Base-by-base conservation (phyloP, 495 filamentous ascomycete species). In the Hapsidospora chrysogenum region DNA sequence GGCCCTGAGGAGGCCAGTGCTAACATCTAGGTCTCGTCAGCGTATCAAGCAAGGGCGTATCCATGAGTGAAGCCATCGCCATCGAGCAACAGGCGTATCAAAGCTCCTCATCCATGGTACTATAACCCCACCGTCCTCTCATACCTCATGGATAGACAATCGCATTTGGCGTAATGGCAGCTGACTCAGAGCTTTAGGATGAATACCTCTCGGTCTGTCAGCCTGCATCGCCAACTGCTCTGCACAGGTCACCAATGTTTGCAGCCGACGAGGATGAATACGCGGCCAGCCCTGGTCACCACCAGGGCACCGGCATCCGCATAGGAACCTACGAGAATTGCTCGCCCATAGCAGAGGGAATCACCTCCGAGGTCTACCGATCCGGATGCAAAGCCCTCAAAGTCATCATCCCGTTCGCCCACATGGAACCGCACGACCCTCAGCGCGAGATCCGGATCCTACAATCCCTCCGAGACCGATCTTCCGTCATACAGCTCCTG, bases 301-400 rank as follows among this genome's bases (percentile, higher is more conserved):
- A n/a, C n/a, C n/a, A n/a, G n/a, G n/a, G n/a, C n/a, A n/a, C n/a
- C 4, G 62, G 68, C n/a, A 63, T 72, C 33, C 48, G 50, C 7
- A 77, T 95, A 45, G 89, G 89, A 5, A 55, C 53, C 20, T 93
- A 87, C 50, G 49, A 46, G 17, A 62, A 74, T 30, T 92, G 82
- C 47, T 60, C 70, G 17, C 76, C 80, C 51, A 55, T 81, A 44
- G 68, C 63, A 35, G 72, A 74, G 38, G 89, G 92, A 17, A 58
- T 89, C 6, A 86, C 84, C 47, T 89, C 89, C 17, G 70, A 70
- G 23, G 75, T 99, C 31, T 96, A 87, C 58, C 43, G 53, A 35
- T 53, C 52, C 44, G 32, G 56, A 28, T 31, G 72, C 7, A 63
- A 78, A 6, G 87, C 89, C n/a, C 57, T 97, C 18, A 97, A 97